These are phyloP conservation scores for Eucalyptus globulus DNA, from an alignment of 345 rosid genomes.

Conservation along the genomic window DNA sequence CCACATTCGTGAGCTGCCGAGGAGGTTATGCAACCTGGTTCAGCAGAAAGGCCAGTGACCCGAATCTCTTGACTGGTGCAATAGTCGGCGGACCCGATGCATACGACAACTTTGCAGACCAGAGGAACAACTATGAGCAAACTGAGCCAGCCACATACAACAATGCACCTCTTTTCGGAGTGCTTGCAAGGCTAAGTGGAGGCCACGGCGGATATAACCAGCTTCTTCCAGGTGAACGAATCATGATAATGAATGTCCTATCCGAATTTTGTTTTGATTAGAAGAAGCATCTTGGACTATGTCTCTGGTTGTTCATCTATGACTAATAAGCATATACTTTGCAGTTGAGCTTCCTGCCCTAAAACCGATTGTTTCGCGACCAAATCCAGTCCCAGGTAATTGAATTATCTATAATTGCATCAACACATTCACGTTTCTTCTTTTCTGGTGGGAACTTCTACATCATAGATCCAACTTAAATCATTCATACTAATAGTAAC, in stretches of 20 bases:
- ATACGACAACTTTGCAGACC: constrained; percentile 83
- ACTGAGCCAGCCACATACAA: constrained; percentile 99
- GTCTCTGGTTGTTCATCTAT: neutral
- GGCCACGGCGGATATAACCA: constrained; percentile 68
- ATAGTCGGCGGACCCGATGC: constrained; percentile 96
- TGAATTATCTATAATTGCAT: neutral
- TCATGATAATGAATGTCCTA: neutral
- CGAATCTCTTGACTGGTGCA: constrained; percentile 83
- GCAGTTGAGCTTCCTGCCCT: constrained; percentile 54
- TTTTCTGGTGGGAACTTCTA: neutral
- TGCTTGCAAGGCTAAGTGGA: constrained; percentile 65
- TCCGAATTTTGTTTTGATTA: neutral
- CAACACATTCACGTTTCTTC: neutral
- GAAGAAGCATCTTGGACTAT: neutral
- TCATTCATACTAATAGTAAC: neutral
- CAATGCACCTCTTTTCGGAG: constrained; percentile 91
- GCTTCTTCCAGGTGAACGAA: constrained; percentile 69
- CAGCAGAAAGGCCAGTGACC: constrained; percentile 63
- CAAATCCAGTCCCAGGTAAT: constrained; percentile 57
- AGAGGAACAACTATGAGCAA: constrained; percentile 91
- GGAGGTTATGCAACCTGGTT: constrained; percentile 96
- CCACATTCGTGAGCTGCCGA: constrained; percentile 67
- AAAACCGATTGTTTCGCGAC: constrained; percentile 12
- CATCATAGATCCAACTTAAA: neutral
- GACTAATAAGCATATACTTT: neutral